These are phyloP conservation scores for Pichia heedii DNA, from an alignment of 805 yeast species.

Conservation along the genomic window DNA sequence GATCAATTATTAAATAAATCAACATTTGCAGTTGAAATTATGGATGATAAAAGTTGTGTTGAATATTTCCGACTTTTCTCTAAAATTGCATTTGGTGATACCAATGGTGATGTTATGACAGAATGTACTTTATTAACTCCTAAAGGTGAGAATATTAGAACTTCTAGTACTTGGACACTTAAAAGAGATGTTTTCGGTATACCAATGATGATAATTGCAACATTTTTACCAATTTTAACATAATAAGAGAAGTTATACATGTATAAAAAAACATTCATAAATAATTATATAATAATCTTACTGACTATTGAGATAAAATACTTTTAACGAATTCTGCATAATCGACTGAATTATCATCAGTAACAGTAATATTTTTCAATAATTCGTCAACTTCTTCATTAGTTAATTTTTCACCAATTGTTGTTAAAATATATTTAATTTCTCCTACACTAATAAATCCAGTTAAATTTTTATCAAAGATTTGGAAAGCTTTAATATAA, in stretches of 20 bases:
- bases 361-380: slow-evolving; percentile 88
- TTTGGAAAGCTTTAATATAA: slow-evolving; percentile 93
- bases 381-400: slow-evolving; percentile 93
- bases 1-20: slow-evolving; percentile 57
- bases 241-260: too few relatives aligned
- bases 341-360: slow-evolving; percentile 90
- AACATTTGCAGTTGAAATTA: slow-evolving; percentile 69
- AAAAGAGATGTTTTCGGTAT: slow-evolving; percentile 93
- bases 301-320: slow-evolving; percentile 68
- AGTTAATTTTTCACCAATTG: slow-evolving; percentile 87
- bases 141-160: slow-evolving; percentile 46
- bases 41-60: slow-evolving; percentile 81
- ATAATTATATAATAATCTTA: neutral
- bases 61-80: slow-evolving; percentile 83
- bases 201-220: slow-evolving; percentile 95
- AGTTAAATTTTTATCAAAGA: slow-evolving; percentile 90
- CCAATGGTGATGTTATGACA: slow-evolving; percentile 80
- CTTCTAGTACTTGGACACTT: slow-evolving; percentile 86
- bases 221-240: slow-evolving; percentile 69
- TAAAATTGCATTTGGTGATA: slow-evolving; percentile 83
- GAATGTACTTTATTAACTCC: slow-evolving; percentile 70
- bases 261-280: too few relatives aligned
- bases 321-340: slow-evolving; percentile 92
- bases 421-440: slow-evolving; percentile 85
- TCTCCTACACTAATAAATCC: slow-evolving; percentile 98